phyloP scores from a whole-genome alignment of 768 basidiomycete species.

The Daedaleopsis sinensis region DNA sequence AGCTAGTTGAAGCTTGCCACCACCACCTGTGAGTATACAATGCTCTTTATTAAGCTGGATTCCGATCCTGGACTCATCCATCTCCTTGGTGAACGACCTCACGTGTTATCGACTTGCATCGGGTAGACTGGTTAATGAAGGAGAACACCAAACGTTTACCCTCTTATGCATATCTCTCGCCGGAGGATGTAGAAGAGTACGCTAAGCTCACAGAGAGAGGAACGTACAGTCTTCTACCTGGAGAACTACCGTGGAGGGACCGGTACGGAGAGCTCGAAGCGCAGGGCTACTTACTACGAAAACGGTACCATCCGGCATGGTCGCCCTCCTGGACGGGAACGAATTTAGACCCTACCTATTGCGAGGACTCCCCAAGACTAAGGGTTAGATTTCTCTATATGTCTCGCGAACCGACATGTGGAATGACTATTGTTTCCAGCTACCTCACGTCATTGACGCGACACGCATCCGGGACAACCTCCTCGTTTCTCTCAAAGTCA shows the following conservation, averaged over 20 bases:
- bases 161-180: not conserved
- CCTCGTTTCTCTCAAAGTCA: conserved; percentile 14
- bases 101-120: too few species aligned
- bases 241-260: conserved; percentile 16
- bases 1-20: too few species aligned
- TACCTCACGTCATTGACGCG: conserved; percentile 18
- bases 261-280: conserved; percentile 9
- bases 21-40: too few species aligned
- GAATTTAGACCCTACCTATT: conserved; percentile 7
- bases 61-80: too few species aligned
- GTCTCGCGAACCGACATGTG: not conserved
- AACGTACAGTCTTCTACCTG: not conserved
- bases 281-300: conserved; percentile 23
- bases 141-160: not conserved
- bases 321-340: conserved; percentile 21
- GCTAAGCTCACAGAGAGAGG: conserved; percentile 1
- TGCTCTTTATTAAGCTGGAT: too few species aligned
- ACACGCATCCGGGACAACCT: conserved; percentile 5
- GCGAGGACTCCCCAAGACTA: conserved; percentile 16
- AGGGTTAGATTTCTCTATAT: not conserved
- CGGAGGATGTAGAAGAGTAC: not conserved
- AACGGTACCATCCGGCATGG: conserved; percentile 18
- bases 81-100: too few species aligned
- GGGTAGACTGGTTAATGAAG: not conserved
- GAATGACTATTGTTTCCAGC: not conserved